Base-by-base conservation (phyloP, 169 alveolate species). In the Cryptosporidium muris region DNA sequence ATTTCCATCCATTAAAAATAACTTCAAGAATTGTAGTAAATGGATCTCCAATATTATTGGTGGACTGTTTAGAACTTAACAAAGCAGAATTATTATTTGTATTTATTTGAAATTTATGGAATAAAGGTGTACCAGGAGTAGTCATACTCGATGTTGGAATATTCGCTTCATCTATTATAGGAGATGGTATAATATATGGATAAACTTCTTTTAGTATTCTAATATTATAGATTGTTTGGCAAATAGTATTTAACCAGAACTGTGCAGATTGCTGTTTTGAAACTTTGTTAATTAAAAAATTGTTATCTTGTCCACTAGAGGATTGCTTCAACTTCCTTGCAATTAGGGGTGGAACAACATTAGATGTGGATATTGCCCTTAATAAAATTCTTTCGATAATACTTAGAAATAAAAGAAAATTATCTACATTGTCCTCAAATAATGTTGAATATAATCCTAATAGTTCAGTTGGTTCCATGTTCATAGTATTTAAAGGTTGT, bases 211-310 rank as follows among this genome's bases (percentile, higher is more conserved):
- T 34, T 12, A 74, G 40, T 54, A 74, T 11, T 25, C 60, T 68
- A 74, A 74, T 74, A 5, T 74, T 74, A 58, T 74, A 68, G 9
- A 74, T 60, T 43, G 85, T 74, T 58, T 74, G 85, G 45, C 85
- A 74, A 37, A 74, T 74, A 47, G 85, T 74, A 14, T 74, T 74
- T 40, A 58, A 74, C 85, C 85, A 74, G n/a, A 74, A 74, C 7
- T 74, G 54, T 6, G 67, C 34, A 43, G 85, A 74, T 40, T 74
- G 51, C 40, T 74, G 85, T 16, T 74, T 74, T 74, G 62, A 16
- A 5, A 9, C 37, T 6, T 45, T 43, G 14, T 4, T 14, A 40
- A n/a, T 58, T 53, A 48, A 51, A 58, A 16, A 7, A 43, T 37
- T 40, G 12, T 42, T 16, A 16, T 14, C 40, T 4, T 60, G 43